These are phyloP conservation scores for Tetrahymena elliotti DNA, from an alignment of 73 alveolate species.

Conservation along the genomic window DNA sequence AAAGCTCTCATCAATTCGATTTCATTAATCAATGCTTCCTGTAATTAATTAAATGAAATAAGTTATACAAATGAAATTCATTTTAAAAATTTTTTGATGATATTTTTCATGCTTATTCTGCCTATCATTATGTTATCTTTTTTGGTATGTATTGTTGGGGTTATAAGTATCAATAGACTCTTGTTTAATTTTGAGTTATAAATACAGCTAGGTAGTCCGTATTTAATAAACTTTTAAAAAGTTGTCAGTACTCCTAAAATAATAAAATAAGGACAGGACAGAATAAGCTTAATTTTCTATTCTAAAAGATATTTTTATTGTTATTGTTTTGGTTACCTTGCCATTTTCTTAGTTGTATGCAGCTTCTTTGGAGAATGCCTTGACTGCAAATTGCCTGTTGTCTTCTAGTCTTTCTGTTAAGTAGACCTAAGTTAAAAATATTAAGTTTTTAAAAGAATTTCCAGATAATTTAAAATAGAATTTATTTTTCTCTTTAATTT, in stretches of 20 bases:
- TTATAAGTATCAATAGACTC: neutral
- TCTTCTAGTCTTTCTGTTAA: constrained; percentile 39
- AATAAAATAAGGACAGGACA: too few species aligned
- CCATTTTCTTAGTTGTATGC: constrained; percentile 42
- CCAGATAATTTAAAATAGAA: too few species aligned
- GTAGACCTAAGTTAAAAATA: neutral
- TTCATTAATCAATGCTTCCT: constrained; percentile 42
- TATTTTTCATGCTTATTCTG: neutral
- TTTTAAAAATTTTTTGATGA: too few species aligned
- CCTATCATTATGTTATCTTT: neutral
- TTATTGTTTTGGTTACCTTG: neutral
- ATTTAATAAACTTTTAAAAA: too few species aligned
- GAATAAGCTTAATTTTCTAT: too few species aligned
- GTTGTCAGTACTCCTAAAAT: neutral
- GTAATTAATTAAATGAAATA: neutral
- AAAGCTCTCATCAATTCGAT: constrained; percentile 38
- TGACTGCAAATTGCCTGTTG: constrained; percentile 23
- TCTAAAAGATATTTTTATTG: too few species aligned
- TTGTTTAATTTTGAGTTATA: too few species aligned
- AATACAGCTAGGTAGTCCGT: too few species aligned
- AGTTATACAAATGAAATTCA: neutral
- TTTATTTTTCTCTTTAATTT: too few species aligned
- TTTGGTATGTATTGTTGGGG: neutral
- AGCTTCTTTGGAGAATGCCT: constrained; percentile 42
- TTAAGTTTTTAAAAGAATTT: neutral